Evolutionary conservation across 2,329 filamentous ascomycete genomes (phyloP).

Genomic region (Colletotrichum sp.): DNA sequence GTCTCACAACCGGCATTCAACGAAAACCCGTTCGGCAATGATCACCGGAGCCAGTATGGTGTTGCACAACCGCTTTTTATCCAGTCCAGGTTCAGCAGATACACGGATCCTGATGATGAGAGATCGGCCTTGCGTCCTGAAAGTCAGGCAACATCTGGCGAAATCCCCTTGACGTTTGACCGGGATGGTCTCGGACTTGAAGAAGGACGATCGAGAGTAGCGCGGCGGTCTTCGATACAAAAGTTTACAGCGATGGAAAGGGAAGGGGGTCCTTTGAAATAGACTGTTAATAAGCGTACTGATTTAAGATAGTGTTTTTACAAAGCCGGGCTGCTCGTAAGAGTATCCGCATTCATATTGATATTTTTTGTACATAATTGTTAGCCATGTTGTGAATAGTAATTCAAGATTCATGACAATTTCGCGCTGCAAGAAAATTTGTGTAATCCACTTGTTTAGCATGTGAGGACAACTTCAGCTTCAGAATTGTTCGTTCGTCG

Average conservation of each 20-base stretch:
- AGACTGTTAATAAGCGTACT: not conserved
- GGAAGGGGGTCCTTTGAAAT: slow-evolving; percentile 1
- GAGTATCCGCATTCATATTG: not conserved
- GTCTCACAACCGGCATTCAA: not conserved
- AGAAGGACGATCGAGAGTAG: not conserved
- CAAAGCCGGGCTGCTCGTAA: not conserved
- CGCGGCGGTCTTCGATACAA: slow-evolving; percentile 4
- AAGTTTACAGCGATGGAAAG: slow-evolving; percentile 1
- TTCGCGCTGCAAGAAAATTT: fast-evolving
- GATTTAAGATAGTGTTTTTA: not conserved
- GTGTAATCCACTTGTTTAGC: fast-evolving
- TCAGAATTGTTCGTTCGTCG: not conserved
- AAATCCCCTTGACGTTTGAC: slow-evolving; percentile 9
- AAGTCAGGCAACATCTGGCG: slow-evolving; percentile 6
- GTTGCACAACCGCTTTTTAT: slow-evolving; percentile 8
- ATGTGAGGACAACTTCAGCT: not conserved
- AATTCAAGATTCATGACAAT: not conserved
- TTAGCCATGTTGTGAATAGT: not conserved
- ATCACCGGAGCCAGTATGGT: not conserved
- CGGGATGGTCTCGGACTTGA: not conserved
- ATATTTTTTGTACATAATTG: not conserved
- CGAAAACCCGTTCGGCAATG: not conserved
- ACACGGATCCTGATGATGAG: slow-evolving; percentile 7
- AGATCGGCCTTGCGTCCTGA: not conserved
- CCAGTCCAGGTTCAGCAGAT: slow-evolving; percentile 11